Percentiles rank a stretch among this genome's conserved stretches.
Evolutionary conservation across 345 rosid species (phyloP).

Genomic region (Barbarea vulgaris): DNA sequence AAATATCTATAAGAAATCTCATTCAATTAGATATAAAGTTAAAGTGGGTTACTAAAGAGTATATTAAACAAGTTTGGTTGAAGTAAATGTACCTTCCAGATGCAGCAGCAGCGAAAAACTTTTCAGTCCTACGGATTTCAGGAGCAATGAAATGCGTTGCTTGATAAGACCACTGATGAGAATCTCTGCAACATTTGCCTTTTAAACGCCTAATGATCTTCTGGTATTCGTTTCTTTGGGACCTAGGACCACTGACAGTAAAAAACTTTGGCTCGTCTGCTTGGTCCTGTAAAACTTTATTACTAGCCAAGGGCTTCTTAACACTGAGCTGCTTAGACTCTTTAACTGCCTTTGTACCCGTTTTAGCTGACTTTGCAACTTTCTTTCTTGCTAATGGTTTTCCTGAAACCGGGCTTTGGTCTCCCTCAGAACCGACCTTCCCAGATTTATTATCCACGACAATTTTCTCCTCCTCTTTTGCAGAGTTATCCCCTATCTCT

Average conservation of each 20-base stretch:
- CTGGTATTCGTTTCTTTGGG: conserved; percentile 76
- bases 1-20: too few relatives aligned
- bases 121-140: conserved; percentile 85
- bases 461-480: conserved; percentile 55
- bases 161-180: conserved; percentile 97
- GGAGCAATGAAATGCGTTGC: conserved; percentile 88
- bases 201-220: conserved; percentile 61
- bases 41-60: neutral
- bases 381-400: conserved; percentile 36
- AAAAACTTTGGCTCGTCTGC: conserved; percentile 56
- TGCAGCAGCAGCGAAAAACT: conserved; percentile 67
- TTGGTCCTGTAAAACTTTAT: conserved; percentile 30
- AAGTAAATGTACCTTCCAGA: conserved; percentile 52
- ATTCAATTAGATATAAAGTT: too few relatives aligned
- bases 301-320: conserved; percentile 25
- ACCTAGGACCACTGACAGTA: conserved; percentile 70
- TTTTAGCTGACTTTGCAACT: conserved; percentile 31
- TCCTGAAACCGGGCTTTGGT: conserved; percentile 28
- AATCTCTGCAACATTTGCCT: conserved; percentile 82
- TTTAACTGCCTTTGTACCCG: conserved; percentile 34
- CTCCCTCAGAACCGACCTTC: conserved; percentile 26
- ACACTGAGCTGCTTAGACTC: conserved; percentile 34
- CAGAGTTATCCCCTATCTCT: conserved; percentile 25
- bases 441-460: conserved; percentile 25
- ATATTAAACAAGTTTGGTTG: neutral